Conservation (phyloP, 352 stramenopile genomes). For the Hyaloperonospora arabidopsidis region DNA sequence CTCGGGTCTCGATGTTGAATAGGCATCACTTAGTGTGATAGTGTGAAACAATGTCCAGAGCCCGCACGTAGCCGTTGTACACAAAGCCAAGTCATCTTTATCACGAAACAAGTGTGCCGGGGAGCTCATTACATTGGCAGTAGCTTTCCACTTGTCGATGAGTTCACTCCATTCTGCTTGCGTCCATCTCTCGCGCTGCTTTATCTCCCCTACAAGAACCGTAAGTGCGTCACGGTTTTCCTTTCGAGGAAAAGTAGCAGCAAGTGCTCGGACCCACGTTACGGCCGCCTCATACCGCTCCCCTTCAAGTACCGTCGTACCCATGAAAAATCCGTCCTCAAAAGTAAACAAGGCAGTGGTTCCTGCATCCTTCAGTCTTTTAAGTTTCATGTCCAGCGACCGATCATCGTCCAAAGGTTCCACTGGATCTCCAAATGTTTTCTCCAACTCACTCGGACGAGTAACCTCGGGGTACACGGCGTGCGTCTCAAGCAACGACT, state of each 20-base stretch:
- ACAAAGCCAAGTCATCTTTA: conserved; percentile 42
- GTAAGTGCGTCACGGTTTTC: conserved; percentile 49
- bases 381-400: conserved; percentile 57
- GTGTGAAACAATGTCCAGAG: conserved; percentile 80
- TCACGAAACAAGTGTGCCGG: conserved; percentile 54
- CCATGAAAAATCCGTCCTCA: conserved; percentile 70
- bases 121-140: conserved; percentile 40
- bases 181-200: conserved; percentile 40
- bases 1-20: conserved; percentile 14
- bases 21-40: conserved; percentile 41
- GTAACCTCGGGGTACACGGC: conserved; percentile 38
- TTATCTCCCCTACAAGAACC: conserved; percentile 31
- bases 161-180: conserved; percentile 49
- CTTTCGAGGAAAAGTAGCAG: conserved; percentile 53
- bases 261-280: conserved; percentile 56
- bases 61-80: conserved; percentile 72
- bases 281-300: conserved; percentile 56
- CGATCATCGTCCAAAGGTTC: conserved; percentile 31
- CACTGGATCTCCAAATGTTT: conserved; percentile 15
- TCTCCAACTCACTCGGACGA: conserved; percentile 41
- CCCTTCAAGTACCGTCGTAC: conserved; percentile 46
- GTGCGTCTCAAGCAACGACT: conserved; percentile 34
- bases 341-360: conserved; percentile 59
- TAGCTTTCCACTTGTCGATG: conserved; percentile 55
- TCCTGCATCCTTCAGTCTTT: conserved; percentile 56